Conservation (phyloP, 768 basidiomycete genomes). For the Podaxis sp. region DNA sequence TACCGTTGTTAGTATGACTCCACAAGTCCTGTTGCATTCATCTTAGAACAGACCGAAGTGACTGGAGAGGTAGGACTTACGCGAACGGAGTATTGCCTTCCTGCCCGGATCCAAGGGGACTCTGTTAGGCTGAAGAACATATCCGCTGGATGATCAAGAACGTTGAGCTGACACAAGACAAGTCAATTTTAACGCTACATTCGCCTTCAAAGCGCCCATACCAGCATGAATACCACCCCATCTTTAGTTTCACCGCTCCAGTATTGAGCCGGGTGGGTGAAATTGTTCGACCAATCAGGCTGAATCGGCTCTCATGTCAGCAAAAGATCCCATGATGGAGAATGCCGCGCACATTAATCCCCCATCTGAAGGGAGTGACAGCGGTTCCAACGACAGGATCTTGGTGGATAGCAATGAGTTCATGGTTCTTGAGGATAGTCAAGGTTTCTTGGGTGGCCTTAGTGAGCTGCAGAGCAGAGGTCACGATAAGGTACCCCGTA, state of each 20-base stretch:
- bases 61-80: slow-evolving; percentile 34
- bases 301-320: slow-evolving; percentile 20
- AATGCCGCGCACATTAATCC: slow-evolving; percentile 50
- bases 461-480: slow-evolving; percentile 39
- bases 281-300: slow-evolving; percentile 43
- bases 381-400: slow-evolving; percentile 61
- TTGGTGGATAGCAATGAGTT: slow-evolving; percentile 71
- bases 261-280: slow-evolving; percentile 62
- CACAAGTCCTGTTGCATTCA: slow-evolving; percentile 56
- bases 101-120: slow-evolving; percentile 71
- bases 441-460: slow-evolving; percentile 47
- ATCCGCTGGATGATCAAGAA: slow-evolving; percentile 51
- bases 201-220: slow-evolving; percentile 25
- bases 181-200: background rate
- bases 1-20: slow-evolving; percentile 72
- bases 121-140: slow-evolving; percentile 67
- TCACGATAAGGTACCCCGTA: background rate
- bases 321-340: background rate
- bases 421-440: slow-evolving; percentile 57
- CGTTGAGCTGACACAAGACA: slow-evolving; percentile 48
- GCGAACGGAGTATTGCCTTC: slow-evolving; percentile 62
- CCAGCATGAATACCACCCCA: slow-evolving; percentile 68
- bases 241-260: slow-evolving; percentile 70
- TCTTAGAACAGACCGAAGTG: background rate
- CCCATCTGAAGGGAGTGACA: slow-evolving; percentile 70